These are phyloP conservation scores for Avena sativa DNA, from an alignment of 176 grass and related monocot genomes.

Conservation along the genomic window DNA sequence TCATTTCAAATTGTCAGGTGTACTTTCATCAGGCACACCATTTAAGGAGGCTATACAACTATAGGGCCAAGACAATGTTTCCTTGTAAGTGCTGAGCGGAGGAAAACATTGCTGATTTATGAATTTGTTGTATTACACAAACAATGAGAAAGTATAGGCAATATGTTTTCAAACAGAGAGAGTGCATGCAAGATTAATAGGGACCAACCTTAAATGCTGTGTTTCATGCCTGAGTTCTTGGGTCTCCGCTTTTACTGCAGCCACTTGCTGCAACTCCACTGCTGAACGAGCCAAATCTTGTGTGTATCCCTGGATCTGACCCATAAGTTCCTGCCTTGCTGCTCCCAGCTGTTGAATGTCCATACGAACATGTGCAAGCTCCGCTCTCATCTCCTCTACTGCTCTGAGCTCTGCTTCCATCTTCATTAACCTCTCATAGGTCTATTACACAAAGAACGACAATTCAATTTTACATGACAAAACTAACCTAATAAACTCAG, in stretches of 20 bases:
- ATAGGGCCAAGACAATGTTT: constrained; percentile 6
- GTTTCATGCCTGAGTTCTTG: constrained; percentile 72
- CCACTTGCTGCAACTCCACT: constrained; percentile 68
- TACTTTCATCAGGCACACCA: constrained; percentile 7
- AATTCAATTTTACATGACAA: constrained; percentile 14
- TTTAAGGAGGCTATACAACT: constrained; percentile 1
- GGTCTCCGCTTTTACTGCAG: constrained; percentile 73
- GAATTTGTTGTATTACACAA: not conserved
- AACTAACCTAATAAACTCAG: constrained; percentile 35
- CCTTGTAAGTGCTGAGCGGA: not conserved
- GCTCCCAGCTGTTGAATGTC: constrained; percentile 73
- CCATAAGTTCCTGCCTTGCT: constrained; percentile 68
- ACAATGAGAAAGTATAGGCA: not conserved
- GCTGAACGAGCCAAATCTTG: constrained; percentile 66
- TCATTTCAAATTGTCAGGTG: constrained; percentile 14
- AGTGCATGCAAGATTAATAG: constrained; percentile 21
- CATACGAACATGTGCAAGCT: constrained; percentile 59
- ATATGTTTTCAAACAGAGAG: constrained; percentile 4
- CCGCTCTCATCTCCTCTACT: constrained; percentile 60
- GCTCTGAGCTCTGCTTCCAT: constrained; percentile 59
- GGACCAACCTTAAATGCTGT: constrained; percentile 69
- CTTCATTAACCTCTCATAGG: constrained; percentile 72
- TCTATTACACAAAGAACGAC: constrained; percentile 45
- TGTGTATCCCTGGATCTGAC: constrained; percentile 67
- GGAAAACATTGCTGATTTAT: not conserved